Conservation (phyloP, 2,329 filamentous ascomycete genomes). For the Volutella citrinella region DNA sequence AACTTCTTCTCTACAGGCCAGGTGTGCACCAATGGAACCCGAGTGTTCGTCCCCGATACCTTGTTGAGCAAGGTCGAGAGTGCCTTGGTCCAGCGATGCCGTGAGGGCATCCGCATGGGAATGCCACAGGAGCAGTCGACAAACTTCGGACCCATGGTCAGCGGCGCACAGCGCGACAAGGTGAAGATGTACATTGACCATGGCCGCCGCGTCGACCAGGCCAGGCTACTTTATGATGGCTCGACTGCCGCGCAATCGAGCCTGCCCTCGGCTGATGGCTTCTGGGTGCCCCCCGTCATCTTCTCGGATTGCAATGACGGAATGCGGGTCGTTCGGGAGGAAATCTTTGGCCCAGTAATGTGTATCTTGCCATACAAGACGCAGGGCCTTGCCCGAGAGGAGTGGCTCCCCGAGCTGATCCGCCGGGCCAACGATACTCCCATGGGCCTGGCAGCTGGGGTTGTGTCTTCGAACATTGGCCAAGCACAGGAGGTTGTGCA, state of each 20-base stretch:
- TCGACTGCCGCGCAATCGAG: conserved; percentile 49
- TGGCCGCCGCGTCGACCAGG: conserved; percentile 70
- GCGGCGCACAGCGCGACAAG: conserved; percentile 70
- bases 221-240: conserved; percentile 72
- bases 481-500: conserved; percentile 69
- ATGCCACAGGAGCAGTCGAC: conserved; percentile 68
- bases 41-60: conserved; percentile 72
- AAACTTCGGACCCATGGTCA: conserved; percentile 84
- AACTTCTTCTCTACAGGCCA: conserved; percentile 92
- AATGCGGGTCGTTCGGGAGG: conserved; percentile 77
- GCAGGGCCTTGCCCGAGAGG: conserved; percentile 21
- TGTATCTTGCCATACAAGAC: conserved; percentile 71
- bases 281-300: conserved; percentile 79
- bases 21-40: conserved; percentile 89
- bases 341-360: conserved; percentile 90
- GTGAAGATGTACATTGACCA: conserved; percentile 74
- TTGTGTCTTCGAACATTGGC: conserved; percentile 76
- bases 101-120: conserved; percentile 71
- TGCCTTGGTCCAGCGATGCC: conserved; percentile 48
- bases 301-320: conserved; percentile 82
- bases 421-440: conserved; percentile 71
- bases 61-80: conserved; percentile 69
- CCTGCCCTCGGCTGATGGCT: conserved; percentile 59
- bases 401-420: conserved; percentile 64
- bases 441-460: conserved; percentile 78